These are phyloP conservation scores for Neospermospora avenae DNA, from an alignment of 2,329 filamentous ascomycete species.

Conservation along the genomic window DNA sequence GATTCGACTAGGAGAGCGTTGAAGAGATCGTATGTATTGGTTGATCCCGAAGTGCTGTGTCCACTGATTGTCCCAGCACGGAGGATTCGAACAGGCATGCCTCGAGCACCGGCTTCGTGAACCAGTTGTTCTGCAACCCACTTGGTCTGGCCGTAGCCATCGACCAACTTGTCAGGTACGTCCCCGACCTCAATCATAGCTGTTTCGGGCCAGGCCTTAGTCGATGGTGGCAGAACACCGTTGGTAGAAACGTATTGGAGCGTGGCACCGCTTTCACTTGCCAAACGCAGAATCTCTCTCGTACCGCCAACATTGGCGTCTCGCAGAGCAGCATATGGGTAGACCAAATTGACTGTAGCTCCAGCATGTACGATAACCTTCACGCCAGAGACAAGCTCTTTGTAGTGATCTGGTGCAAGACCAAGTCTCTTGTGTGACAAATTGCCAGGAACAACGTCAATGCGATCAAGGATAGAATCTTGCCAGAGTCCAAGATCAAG, in stretches of 20 bases:
- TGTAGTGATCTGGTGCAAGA: slow-evolving; percentile 61
- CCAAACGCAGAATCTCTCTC: slow-evolving; percentile 68
- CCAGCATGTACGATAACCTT: slow-evolving; percentile 76
- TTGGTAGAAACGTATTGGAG: slow-evolving; percentile 80
- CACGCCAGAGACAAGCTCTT: slow-evolving; percentile 60
- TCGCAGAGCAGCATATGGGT: slow-evolving; percentile 74
- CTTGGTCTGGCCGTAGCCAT: slow-evolving; percentile 88
- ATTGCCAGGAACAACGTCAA: slow-evolving; percentile 73
- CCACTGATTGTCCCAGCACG: slow-evolving; percentile 81
- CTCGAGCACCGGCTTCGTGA: slow-evolving; percentile 72
- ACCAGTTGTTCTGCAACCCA: slow-evolving; percentile 70
- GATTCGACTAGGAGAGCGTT: slow-evolving; percentile 76
- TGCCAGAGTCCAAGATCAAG: slow-evolving; percentile 77
- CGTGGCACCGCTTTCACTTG: slow-evolving; percentile 63
- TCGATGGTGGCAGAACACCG: slow-evolving; percentile 69
- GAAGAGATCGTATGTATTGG: slow-evolving; percentile 75
- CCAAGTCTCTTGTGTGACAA: slow-evolving; percentile 66
- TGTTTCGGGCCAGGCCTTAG: slow-evolving; percentile 68
- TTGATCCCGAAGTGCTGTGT: slow-evolving; percentile 70
- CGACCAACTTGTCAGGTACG: slow-evolving; percentile 68
- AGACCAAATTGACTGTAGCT: slow-evolving; percentile 76
- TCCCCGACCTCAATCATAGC: slow-evolving; percentile 63
- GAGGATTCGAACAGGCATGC: slow-evolving; percentile 70
- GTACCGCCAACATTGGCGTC: slow-evolving; percentile 78
- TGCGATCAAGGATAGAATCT: slow-evolving; percentile 72